Evolutionary conservation across 345 rosid genomes (phyloP).

Genomic region (Aquilaria malaccensis): DNA sequence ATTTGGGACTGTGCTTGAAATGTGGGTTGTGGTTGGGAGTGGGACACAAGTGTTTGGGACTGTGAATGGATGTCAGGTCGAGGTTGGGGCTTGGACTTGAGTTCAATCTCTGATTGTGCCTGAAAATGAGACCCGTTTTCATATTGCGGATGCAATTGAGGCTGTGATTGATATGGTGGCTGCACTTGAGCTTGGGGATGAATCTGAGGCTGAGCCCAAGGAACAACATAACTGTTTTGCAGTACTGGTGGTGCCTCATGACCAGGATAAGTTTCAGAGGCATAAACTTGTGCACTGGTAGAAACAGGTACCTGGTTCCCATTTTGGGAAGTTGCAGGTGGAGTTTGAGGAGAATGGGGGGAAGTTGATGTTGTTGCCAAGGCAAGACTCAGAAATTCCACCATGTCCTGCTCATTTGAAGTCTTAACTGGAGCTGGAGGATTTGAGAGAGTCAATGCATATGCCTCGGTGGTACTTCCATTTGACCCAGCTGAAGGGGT

Average conservation of each 20-base stretch:
- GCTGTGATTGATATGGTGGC: constrained; percentile 15
- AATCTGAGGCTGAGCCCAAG: constrained; percentile 58
- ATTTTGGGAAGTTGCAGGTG: constrained; percentile 29
- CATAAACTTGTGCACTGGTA: constrained; percentile 22
- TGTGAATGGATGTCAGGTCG: constrained; percentile 9
- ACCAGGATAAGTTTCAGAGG: constrained; percentile 25
- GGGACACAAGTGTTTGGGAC: constrained; percentile 6
- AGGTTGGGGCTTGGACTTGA: not conserved
- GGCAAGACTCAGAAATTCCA: constrained; percentile 71
- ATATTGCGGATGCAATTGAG: constrained; percentile 4
- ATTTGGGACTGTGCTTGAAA: constrained; percentile 14
- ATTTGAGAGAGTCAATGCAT: constrained; percentile 45
- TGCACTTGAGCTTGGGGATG: constrained; percentile 26
- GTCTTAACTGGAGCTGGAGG: constrained; percentile 64
- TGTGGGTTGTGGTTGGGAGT: constrained; percentile 12
- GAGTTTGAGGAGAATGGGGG: constrained; percentile 33
- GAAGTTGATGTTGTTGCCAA: constrained; percentile 49
- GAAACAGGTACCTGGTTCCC: constrained; percentile 29
- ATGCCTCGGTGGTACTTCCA: constrained; percentile 6
- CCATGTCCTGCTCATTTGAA: constrained; percentile 77
- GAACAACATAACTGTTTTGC: constrained; percentile 58
- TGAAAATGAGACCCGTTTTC: too few relatives aligned
- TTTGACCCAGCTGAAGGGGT: constrained; percentile 29
- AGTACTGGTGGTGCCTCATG: constrained; percentile 30
- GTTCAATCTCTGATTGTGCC: too few relatives aligned